Evolutionary conservation across 2,329 filamentous ascomycete genomes (phyloP).

Genomic region (Arthrobotrys sinensis): DNA sequence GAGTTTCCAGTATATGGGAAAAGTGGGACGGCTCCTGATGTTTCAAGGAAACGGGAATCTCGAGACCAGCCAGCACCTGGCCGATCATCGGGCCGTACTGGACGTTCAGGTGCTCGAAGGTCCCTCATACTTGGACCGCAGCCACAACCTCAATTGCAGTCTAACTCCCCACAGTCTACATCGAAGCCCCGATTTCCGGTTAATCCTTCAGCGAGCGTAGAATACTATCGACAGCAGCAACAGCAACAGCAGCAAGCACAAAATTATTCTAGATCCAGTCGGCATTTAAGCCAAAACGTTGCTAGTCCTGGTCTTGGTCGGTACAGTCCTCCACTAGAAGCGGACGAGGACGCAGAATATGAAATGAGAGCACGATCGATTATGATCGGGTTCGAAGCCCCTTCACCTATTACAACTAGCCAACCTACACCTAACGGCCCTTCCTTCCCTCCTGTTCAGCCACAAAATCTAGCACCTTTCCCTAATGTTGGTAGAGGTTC

Average conservation of each 20-base stretch:
- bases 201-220: constrained; percentile 45
- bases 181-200: constrained; percentile 50
- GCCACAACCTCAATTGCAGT: constrained; percentile 49
- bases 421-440: constrained; percentile 27
- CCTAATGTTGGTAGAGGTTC: constrained; percentile 63
- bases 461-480: constrained; percentile 62
- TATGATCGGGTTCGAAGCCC: constrained; percentile 54
- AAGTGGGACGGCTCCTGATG: constrained; percentile 54
- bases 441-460: constrained; percentile 63
- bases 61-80: constrained; percentile 32
- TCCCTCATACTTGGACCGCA: constrained; percentile 55
- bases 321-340: constrained; percentile 57
- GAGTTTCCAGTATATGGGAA: constrained; percentile 44
- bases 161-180: constrained; percentile 14
- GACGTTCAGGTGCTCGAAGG: constrained; percentile 48
- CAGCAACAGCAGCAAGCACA: constrained; percentile 35
- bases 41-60: constrained; percentile 54
- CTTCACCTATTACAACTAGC: constrained; percentile 34
- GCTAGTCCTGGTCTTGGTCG: constrained; percentile 54
- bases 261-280: constrained; percentile 42
- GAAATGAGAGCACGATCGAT: constrained; percentile 56
- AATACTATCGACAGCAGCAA: constrained; percentile 53
- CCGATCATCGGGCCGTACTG: constrained; percentile 36
- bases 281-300: constrained; percentile 30
- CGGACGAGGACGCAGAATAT: constrained; percentile 57